Base-by-base conservation (phyloP, 306 rosid species). In the Astragalus glycyphyllos region DNA sequence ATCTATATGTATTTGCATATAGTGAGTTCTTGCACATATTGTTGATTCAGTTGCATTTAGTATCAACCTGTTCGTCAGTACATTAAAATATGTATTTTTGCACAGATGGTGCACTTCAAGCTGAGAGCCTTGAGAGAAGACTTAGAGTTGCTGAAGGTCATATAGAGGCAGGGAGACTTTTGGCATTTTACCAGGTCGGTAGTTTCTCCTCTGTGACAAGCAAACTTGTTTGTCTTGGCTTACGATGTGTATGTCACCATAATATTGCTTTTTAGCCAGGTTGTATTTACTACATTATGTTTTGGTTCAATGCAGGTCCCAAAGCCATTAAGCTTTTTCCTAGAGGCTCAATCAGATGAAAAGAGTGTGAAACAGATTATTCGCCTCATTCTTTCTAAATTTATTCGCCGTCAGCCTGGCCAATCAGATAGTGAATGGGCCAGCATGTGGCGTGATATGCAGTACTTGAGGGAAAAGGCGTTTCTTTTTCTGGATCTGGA, bases 341-440 rank as follows among this genome's bases (percentile, higher is more conserved):
- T 80, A 14, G 97, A 73, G 72, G 84, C 90, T 71, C 86, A 84
- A 69, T 81, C 81, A 47, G 99, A 91, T 83, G 96, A 82, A 57
- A 94, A 94, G 83, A 89, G 90, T 65, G 92, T 89, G 65, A 94
- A 91, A 80, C 99, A 94, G 86, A 91, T 94, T 71, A 86, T 94
- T 73, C 97, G 99, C 77, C 99, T 94, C 74, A 87, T 89, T 77
- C 92, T 91, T 58, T 94, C 99, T 58, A 94, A 94, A 68, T 94
- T 89, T 79, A 79, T 84, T 68, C 97, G 99, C 67, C 97, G 85
- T 79, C 97, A 91, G 75, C 94, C 95, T 72, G 82, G 89, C 49
- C 92, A 86, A 47, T 85, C 96, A 34, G 99, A 94, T 77, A 91
- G 82, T 84, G 99, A 94, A 76, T 94, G 99, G 99, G 96, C 99